Conservation (phyloP, 169 alveolate genomes). For the Cryptosporidium xiaoi region DNA sequence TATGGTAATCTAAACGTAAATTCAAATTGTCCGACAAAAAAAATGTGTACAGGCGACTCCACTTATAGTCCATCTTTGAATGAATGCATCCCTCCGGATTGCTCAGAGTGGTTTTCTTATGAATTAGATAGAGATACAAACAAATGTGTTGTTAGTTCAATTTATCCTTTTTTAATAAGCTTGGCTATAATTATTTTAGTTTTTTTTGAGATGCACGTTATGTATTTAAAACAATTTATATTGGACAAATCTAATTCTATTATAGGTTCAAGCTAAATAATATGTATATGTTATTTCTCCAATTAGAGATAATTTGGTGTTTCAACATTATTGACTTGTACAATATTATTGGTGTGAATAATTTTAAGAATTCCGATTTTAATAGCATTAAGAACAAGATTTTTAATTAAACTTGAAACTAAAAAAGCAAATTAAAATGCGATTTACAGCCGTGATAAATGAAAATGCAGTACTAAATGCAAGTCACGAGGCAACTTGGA, state of each 20-base stretch:
- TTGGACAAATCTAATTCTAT: slow-evolving; percentile 21
- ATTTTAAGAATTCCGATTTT: no score
- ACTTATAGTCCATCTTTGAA: slow-evolving; percentile 16
- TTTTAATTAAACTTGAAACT: no score
- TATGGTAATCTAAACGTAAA: background rate
- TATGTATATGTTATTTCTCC: no score
- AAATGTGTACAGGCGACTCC: slow-evolving; percentile 2
- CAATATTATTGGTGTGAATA: no score
- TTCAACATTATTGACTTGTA: no score
- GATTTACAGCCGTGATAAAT: no score
- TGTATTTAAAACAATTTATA: slow-evolving; percentile 58
- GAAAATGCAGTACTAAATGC: no score
- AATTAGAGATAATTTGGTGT: no score
- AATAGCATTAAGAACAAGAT: no score
- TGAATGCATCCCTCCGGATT: slow-evolving; percentile 72
- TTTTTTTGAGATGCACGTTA: slow-evolving; percentile 36
- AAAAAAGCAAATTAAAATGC: no score
- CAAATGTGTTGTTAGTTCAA: slow-evolving; percentile 7
- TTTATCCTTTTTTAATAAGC: slow-evolving; percentile 20
- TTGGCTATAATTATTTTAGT: slow-evolving; percentile 4
- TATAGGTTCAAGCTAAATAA: background rate
- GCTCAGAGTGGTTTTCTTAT: slow-evolving; percentile 57
- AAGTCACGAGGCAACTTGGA: no score
- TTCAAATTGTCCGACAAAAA: slow-evolving; percentile 30
- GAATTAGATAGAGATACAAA: slow-evolving; percentile 29